Percentiles rank a stretch among this genome's conserved stretches.
Conservation (phyloP, 202 grass and related monocot species). For the Cymbopogon flexuosus region DNA sequence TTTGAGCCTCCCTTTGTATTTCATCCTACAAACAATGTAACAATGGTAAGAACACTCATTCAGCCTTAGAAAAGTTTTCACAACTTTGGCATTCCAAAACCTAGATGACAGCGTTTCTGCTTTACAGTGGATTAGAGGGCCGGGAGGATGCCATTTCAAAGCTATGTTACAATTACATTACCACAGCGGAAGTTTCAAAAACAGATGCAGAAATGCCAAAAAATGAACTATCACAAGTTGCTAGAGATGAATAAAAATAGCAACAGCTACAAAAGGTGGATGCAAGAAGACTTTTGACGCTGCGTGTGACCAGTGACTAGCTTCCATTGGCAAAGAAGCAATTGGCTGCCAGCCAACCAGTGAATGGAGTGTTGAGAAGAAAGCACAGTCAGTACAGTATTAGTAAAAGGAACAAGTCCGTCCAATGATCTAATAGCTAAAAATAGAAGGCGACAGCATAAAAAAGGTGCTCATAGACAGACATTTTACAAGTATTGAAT, state of each 20-base stretch:
- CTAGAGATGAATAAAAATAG: background rate
- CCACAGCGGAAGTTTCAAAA: background rate
- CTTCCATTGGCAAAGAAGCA: background rate
- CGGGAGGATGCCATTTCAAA: background rate
- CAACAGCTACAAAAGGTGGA: background rate
- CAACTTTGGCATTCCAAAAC: background rate
- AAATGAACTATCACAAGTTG: background rate
- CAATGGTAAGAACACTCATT: background rate
- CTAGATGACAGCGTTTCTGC: background rate
- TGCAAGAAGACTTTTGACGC: background rate
- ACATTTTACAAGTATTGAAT: background rate
- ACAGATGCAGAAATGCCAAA: background rate
- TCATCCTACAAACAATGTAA: conserved; percentile 63
- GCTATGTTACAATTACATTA: background rate
- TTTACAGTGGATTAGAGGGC: background rate
- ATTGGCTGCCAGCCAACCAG: background rate
- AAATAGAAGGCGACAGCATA: background rate
- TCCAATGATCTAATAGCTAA: background rate
- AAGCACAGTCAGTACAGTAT: background rate
- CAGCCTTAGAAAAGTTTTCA: background rate
- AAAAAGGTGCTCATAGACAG: background rate
- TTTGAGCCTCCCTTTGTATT: conserved; percentile 87
- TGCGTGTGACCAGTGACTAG: background rate
- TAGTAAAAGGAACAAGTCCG: background rate
- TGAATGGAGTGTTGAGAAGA: conserved; percentile 5